Evolutionary conservation across 1,139 yeast genomes (phyloP).

Genomic region (Saccharomycopsis hybrid): DNA sequence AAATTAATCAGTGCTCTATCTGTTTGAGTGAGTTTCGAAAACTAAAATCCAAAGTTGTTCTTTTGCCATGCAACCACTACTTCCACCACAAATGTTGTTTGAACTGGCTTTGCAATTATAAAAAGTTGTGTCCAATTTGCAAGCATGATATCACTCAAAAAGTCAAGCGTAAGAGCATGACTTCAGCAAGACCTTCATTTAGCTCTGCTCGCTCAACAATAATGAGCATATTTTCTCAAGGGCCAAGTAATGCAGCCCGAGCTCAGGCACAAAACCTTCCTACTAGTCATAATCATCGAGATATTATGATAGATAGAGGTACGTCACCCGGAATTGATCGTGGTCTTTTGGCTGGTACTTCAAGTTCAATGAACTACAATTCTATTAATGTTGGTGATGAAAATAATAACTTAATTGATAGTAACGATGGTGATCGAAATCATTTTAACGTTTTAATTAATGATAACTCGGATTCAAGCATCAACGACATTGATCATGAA

Average conservation of each 20-base stretch:
- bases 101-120: conserved; percentile 20
- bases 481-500: not conserved
- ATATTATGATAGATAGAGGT: conserved; percentile 11
- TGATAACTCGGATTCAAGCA: not conserved
- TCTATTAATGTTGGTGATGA: not conserved
- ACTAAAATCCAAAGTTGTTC: conserved; percentile 17
- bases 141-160: conserved; percentile 16
- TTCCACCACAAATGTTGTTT: conserved; percentile 20
- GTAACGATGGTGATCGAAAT: too few relatives aligned
- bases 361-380: conserved; percentile 4
- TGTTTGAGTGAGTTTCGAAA: conserved; percentile 14
- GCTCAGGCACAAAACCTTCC: too few relatives aligned
- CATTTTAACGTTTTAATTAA: too few relatives aligned
- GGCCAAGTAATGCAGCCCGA: not conserved
- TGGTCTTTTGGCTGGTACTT: not conserved
- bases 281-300: not conserved
- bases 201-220: not conserved
- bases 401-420: too few relatives aligned
- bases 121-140: conserved; percentile 19
- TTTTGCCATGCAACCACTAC: conserved; percentile 19
- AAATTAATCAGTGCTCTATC: conserved; percentile 17
- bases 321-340: conserved; percentile 7
- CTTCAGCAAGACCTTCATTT: not conserved
- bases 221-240: not conserved
- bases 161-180: not conserved